A percentile compares a stretch with the other conserved stretches of the same genome.
Conservation (phyloP, 345 rosid genomes). For the Cardiospermum halicacabum region DNA sequence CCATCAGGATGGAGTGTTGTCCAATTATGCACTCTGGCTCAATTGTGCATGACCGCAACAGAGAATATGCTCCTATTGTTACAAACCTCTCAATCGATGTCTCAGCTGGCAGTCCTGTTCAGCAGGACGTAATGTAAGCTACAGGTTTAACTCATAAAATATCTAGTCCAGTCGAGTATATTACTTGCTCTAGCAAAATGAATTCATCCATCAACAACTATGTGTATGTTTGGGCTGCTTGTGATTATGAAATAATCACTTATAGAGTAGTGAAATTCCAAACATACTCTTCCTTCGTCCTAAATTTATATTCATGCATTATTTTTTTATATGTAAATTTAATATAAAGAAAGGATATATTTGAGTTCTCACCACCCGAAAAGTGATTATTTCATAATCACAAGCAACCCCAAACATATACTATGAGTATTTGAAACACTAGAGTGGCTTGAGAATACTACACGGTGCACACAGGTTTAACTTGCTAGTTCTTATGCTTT, state of each 20-base stretch:
- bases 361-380: too few relatives aligned
- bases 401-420: too few relatives aligned
- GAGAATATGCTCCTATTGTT: conserved; percentile 84
- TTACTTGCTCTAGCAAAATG: neutral
- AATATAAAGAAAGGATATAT: too few relatives aligned
- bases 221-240: too few relatives aligned
- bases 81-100: conserved; percentile 85
- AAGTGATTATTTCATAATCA: too few relatives aligned
- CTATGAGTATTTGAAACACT: neutral
- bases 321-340: too few relatives aligned
- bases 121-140: conserved; percentile 11
- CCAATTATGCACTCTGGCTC: conserved; percentile 99
- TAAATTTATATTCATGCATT: too few relatives aligned
- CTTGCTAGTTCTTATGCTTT: neutral
- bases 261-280: too few relatives aligned
- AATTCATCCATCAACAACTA: neutral
- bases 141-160: conserved; percentile 1
- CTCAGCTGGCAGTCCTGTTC: conserved; percentile 87
- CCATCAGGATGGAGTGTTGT: conserved; percentile 95
- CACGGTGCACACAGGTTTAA: neutral
- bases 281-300: too few relatives aligned
- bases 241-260: too few relatives aligned
- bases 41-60: conserved; percentile 81
- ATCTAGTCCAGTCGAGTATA: neutral
- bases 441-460: neutral